phyloP scores from a whole-genome alignment of 805 yeast genomes.

The Groenewaldozyma salmanticensis region DNA sequence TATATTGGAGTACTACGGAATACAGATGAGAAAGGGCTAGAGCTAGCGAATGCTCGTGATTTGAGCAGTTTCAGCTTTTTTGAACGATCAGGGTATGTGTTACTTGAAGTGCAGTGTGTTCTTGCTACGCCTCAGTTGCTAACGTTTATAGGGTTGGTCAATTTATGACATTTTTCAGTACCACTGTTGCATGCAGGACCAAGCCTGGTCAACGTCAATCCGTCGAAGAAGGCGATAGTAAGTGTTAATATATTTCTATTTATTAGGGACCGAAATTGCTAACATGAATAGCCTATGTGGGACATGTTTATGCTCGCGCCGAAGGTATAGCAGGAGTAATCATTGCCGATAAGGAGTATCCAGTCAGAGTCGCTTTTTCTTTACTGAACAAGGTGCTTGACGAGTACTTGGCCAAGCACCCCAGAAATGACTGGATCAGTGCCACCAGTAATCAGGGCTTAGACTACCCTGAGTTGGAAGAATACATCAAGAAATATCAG shows the following conservation, averaged over 20 bases:
- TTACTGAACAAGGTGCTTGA: constrained; percentile 83
- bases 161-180: constrained; percentile 89
- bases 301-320: constrained; percentile 81
- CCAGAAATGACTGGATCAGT: constrained; percentile 55
- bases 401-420: constrained; percentile 78
- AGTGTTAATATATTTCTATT: constrained; percentile 1
- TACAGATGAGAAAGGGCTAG: constrained; percentile 51
- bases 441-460: constrained; percentile 35
- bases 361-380: constrained; percentile 93
- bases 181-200: constrained; percentile 85
- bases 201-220: constrained; percentile 84
- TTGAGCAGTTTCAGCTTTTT: constrained; percentile 81
- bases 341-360: constrained; percentile 91
- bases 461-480: constrained; percentile 50
- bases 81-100: constrained; percentile 50
- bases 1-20: constrained; percentile 81
- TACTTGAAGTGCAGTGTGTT: neutral
- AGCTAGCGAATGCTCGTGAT: constrained; percentile 72
- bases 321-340: constrained; percentile 91
- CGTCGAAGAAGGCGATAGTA: constrained; percentile 66
- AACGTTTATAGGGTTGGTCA: constrained; percentile 52
- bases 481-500: constrained; percentile 75
- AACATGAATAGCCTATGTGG: constrained; percentile 48
- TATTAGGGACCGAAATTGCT: neutral
- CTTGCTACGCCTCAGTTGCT: neutral